Evolutionary conservation across 2,329 filamentous ascomycete genomes (phyloP).

Genomic region (Talaromyces albobiverticillius): DNA sequence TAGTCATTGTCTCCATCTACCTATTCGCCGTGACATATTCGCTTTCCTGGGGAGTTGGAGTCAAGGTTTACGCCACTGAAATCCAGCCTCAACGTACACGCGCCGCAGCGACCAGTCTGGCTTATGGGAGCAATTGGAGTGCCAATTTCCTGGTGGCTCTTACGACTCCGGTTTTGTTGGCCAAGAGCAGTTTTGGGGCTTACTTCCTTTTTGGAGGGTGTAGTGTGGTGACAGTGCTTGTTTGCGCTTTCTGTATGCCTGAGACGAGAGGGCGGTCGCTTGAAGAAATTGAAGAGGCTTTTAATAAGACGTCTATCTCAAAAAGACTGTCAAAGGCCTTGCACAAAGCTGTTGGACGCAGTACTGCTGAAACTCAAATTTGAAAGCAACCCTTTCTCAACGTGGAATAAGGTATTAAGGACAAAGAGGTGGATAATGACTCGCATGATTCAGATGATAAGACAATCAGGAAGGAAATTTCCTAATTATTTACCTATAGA

Average conservation of each 20-base stretch:
- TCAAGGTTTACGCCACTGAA: constrained; percentile 58
- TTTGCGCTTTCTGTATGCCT: constrained; percentile 47
- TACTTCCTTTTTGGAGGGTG: constrained; percentile 49
- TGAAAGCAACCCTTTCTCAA: neutral
- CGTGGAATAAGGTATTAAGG: too few species aligned
- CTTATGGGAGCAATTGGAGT: constrained; percentile 52
- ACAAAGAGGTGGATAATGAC: neutral
- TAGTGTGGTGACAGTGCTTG: constrained; percentile 35
- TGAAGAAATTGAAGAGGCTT: constrained; percentile 51
- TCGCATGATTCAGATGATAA: neutral
- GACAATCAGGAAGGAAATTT: too few species aligned
- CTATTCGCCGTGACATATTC: constrained; percentile 29
- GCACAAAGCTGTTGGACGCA: neutral
- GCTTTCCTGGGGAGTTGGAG: constrained; percentile 53
- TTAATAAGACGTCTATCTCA: constrained; percentile 25
- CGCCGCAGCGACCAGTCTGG: constrained; percentile 53
- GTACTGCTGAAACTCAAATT: neutral
- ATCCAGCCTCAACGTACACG: constrained; percentile 57
- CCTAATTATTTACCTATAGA: too few species aligned
- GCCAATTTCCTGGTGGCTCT: constrained; percentile 47
- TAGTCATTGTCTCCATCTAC: constrained; percentile 29
- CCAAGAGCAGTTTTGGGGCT: constrained; percentile 41
- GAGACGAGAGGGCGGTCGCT: constrained; percentile 50
- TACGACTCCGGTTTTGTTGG: constrained; percentile 42
- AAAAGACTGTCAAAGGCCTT: constrained; percentile 11